Conservation (phyloP, 1,284 basidiomycete species). For the Boletus hoseneyae region DNA sequence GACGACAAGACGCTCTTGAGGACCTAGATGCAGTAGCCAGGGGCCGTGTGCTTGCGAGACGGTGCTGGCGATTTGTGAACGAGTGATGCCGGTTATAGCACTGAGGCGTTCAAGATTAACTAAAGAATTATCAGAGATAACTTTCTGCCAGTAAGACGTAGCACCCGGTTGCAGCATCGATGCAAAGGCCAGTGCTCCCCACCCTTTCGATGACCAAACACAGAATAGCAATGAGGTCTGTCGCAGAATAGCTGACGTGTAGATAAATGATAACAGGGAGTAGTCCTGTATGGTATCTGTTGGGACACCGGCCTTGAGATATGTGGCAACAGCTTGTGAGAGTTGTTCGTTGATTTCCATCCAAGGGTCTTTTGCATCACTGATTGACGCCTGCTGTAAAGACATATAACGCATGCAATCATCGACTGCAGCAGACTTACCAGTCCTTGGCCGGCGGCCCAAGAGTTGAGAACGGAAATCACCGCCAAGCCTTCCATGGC, state of each 20-base stretch:
- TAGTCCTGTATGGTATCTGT: slow-evolving; percentile 57
- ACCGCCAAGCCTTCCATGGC: slow-evolving; percentile 82
- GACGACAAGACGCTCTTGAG: slow-evolving; percentile 68
- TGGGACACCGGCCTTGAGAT: slow-evolving; percentile 52
- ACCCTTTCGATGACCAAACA: slow-evolving; percentile 84
- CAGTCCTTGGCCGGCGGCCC: slow-evolving; percentile 72
- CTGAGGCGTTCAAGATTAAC: slow-evolving; percentile 59
- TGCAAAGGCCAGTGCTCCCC: slow-evolving; percentile 77
- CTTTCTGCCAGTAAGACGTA: slow-evolving; percentile 52
- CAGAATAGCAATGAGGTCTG: slow-evolving; percentile 69
- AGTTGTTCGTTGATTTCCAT: slow-evolving; percentile 66
- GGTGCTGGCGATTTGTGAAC: slow-evolving; percentile 61
- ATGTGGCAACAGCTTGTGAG: slow-evolving; percentile 59
- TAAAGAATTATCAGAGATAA: slow-evolving; percentile 41
- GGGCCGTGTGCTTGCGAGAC: slow-evolving; percentile 76
- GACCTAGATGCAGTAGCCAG: slow-evolving; percentile 78
- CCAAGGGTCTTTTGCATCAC: slow-evolving; percentile 60
- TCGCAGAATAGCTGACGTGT: slow-evolving; percentile 62
- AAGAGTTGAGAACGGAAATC: slow-evolving; percentile 75
- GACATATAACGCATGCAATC: slow-evolving; percentile 21
- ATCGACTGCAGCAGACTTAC: slow-evolving; percentile 39
- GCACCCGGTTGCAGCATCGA: slow-evolving; percentile 66
- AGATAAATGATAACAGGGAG: slow-evolving; percentile 62
- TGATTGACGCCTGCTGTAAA: slow-evolving; percentile 48
- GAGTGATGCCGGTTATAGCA: slow-evolving; percentile 62